These are phyloP conservation scores for Sporothrix euskadiensis DNA, from an alignment of 2,329 filamentous ascomycete species.

Conservation along the genomic window DNA sequence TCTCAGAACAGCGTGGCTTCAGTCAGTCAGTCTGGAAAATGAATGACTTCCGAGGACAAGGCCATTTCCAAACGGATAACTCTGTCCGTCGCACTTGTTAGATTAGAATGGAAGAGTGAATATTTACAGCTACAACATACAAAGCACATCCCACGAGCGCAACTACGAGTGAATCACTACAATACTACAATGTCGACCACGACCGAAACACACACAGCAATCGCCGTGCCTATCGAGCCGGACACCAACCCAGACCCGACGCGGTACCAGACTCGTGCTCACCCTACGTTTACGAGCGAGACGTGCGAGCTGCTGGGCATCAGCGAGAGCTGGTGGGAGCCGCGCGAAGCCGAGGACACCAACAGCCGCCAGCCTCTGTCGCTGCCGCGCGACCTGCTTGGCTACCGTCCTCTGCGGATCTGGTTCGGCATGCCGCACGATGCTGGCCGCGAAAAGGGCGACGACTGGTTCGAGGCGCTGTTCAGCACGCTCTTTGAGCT, in stretches of 20 bases:
- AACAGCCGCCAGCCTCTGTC: neutral
- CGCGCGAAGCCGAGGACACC: constrained; percentile 4
- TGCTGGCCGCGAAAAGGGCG: constrained; percentile 26
- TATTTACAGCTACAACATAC: neutral
- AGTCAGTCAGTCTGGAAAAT: neutral
- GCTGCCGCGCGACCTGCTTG: constrained; percentile 24
- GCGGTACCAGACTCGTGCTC: constrained; percentile 6
- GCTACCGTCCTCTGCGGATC: constrained; percentile 34
- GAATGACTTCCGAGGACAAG: neutral
- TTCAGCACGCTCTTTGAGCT: constrained; percentile 38
- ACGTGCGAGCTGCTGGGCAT: constrained; percentile 25
- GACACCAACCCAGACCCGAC: constrained; percentile 25
- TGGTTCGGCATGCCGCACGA: constrained; percentile 32
- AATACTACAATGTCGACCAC: neutral
- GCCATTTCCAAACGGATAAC: neutral
- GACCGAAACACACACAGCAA: neutral
- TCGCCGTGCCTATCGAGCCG: neutral
- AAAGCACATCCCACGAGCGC: neutral
- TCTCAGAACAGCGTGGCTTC: neutral
- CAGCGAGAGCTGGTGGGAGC: constrained; percentile 30
- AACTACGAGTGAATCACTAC: neutral
- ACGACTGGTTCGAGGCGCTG: constrained; percentile 37
- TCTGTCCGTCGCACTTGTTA: neutral
- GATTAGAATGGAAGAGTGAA: neutral
- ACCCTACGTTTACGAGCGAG: neutral